Evolutionary conservation across 805 yeast genomes (phyloP).

Genomic region (Yarrowia deformans): DNA sequence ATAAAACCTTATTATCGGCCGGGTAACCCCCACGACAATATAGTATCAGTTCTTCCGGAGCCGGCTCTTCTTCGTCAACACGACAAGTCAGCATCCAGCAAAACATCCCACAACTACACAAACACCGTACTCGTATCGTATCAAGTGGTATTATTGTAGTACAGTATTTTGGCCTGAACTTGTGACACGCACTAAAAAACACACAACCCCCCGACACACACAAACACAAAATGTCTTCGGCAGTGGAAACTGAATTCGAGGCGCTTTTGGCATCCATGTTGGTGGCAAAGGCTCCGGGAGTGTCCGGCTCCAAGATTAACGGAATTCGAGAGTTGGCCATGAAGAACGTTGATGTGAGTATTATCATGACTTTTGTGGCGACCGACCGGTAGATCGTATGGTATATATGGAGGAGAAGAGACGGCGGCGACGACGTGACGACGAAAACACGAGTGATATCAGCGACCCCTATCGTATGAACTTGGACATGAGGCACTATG

Average conservation of each 20-base stretch:
- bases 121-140: slow-evolving; percentile 38
- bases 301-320: slow-evolving; percentile 94
- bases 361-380: neutral
- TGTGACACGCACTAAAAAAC: neutral
- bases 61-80: slow-evolving; percentile 5
- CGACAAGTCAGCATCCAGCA: slow-evolving; percentile 12
- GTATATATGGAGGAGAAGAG: slow-evolving; percentile 2
- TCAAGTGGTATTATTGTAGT: slow-evolving; percentile 38
- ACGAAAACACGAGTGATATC: slow-evolving; percentile 1
- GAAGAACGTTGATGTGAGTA: slow-evolving; percentile 60
- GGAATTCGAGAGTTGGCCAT: slow-evolving; percentile 80
- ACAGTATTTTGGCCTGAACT: slow-evolving; percentile 13
- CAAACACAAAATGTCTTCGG: slow-evolving; percentile 33
- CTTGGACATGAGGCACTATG: neutral
- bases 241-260: slow-evolving; percentile 38
- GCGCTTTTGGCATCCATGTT: slow-evolving; percentile 46
- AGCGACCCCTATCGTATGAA: slow-evolving; percentile 1
- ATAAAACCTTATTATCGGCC: neutral
- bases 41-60: neutral
- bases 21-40: slow-evolving; percentile 14
- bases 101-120: neutral
- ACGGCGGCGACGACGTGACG: neutral
- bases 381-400: slow-evolving; percentile 27
- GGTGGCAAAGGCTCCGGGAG: slow-evolving; percentile 71
- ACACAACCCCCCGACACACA: slow-evolving; percentile 1